phyloP scores from a whole-genome alignment of 192 early-diverging fungal species.

The Entomortierella beljakovae region DNA sequence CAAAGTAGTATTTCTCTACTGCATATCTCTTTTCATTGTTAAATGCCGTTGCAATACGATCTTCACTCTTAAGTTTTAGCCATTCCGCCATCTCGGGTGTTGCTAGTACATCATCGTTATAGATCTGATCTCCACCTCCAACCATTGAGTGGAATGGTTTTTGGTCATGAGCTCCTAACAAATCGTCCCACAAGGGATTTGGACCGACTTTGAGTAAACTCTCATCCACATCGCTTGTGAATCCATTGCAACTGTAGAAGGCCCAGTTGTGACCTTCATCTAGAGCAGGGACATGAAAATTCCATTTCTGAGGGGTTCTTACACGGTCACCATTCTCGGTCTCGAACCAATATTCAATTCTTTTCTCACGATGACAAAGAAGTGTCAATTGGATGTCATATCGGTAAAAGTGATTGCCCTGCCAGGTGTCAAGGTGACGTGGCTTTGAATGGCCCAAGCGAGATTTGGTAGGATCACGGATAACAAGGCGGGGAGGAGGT shows the following conservation, averaged over 20 bases:
- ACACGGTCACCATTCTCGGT: constrained; percentile 25
- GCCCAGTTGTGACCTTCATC: constrained; percentile 69
- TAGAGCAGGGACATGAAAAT: constrained; percentile 57
- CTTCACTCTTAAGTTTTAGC: constrained; percentile 52
- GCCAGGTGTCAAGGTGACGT: constrained; percentile 32
- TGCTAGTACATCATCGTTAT: constrained; percentile 63
- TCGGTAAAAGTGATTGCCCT: constrained; percentile 45
- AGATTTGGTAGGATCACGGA: constrained; percentile 37
- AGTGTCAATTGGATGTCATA: constrained; percentile 40
- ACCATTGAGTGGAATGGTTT: constrained; percentile 76
- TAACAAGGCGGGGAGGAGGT: constrained; percentile 27
- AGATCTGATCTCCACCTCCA: constrained; percentile 82
- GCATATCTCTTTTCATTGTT: constrained; percentile 64
- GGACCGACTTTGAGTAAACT: constrained; percentile 42
- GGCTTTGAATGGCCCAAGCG: constrained; percentile 28
- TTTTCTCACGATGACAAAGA: constrained; percentile 40
- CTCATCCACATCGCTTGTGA: constrained; percentile 65
- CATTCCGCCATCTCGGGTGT: constrained; percentile 46
- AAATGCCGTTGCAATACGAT: constrained; percentile 62
- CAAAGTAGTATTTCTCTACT: constrained; percentile 77
- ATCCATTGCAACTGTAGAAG: constrained; percentile 83
- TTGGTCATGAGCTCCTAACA: constrained; percentile 64
- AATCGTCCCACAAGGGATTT: constrained; percentile 74
- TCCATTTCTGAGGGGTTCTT: constrained; percentile 46
- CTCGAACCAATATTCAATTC: constrained; percentile 52